These are phyloP conservation scores for Vitis vinifera DNA, from an alignment of 164 flowering plant species.

Conservation along the genomic window DNA sequence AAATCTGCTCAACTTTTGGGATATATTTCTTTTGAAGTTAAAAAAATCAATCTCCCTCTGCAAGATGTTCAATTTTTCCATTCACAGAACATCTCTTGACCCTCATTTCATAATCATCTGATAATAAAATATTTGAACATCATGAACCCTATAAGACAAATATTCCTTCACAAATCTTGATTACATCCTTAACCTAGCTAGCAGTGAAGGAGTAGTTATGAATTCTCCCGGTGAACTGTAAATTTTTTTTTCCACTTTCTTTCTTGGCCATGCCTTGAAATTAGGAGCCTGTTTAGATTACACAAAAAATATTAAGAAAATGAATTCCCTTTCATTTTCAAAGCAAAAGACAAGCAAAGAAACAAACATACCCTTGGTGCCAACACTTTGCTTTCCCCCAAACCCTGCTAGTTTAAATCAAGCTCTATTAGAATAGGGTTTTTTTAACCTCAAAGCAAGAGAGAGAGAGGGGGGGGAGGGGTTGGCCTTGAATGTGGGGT, in stretches of 20 bases:
- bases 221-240: constrained; percentile 7
- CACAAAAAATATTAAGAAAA: constrained; percentile 7
- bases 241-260: too few species aligned
- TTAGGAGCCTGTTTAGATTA: constrained; percentile 6
- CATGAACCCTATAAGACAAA: not conserved
- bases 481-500: not conserved
- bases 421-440: too few species aligned
- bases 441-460: not conserved
- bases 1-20: constrained; percentile 25
- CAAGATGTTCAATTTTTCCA: not conserved
- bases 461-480: constrained; percentile 4
- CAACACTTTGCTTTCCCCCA: constrained; percentile 81
- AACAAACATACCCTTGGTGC: constrained; percentile 77
- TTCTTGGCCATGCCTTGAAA: not conserved
- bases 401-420: constrained; percentile 18
- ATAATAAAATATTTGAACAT: not conserved
- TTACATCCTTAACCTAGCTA: not conserved
- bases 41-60: not conserved
- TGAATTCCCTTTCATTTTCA: constrained; percentile 9
- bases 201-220: not conserved
- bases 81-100: not conserved
- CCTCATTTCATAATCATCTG: not conserved
- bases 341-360: constrained; percentile 38
- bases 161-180: not conserved
- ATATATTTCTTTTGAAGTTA: constrained; percentile 2